phyloP scores from a whole-genome alignment of 176 grass and related monocot species.

The Bolboschoenus planiculmis region DNA sequence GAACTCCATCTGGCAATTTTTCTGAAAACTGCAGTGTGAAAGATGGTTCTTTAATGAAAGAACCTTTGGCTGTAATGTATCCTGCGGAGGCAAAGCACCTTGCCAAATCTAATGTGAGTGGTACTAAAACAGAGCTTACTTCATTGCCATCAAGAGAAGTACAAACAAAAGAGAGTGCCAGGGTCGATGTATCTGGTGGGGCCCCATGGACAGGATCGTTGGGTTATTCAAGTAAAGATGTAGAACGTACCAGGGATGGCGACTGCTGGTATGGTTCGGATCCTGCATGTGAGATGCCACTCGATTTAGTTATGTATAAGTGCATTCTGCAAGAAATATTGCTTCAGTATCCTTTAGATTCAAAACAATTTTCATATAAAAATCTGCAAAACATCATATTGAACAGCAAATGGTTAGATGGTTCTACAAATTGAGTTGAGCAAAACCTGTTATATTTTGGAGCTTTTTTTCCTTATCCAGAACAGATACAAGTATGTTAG shows the following conservation, averaged over 20 bases:
- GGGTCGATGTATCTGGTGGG: slow-evolving; percentile 42
- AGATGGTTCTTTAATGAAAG: slow-evolving; percentile 30
- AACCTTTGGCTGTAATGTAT: slow-evolving; percentile 22
- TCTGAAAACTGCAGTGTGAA: slow-evolving; percentile 22
- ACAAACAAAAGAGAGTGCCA: slow-evolving; percentile 21
- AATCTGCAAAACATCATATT: not conserved
- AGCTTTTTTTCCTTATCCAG: slow-evolving; percentile 33
- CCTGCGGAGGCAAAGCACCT: slow-evolving; percentile 23
- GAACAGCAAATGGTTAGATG: not conserved
- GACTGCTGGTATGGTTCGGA: slow-evolving; percentile 39
- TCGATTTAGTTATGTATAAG: slow-evolving; percentile 80
- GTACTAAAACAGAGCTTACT: slow-evolving; percentile 18
- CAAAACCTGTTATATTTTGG: not conserved
- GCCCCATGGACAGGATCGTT: slow-evolving; percentile 68
- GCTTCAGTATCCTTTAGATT: slow-evolving; percentile 84
- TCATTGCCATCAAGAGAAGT: slow-evolving; percentile 32
- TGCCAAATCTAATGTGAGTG: slow-evolving; percentile 31
- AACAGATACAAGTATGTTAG: slow-evolving; percentile 94
- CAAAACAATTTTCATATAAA: not conserved
- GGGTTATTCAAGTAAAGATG: slow-evolving; percentile 41
- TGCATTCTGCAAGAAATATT: slow-evolving; percentile 86
- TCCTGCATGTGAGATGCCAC: slow-evolving; percentile 43
- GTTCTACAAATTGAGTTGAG: not conserved
- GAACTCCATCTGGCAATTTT: slow-evolving; percentile 61
- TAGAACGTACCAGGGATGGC: slow-evolving; percentile 19